A percentile compares a stretch with the other conserved stretches of the same genome.
Evolutionary conservation across 352 stramenopile genomes (phyloP).

Genomic region (Hyaloperonospora brassicae): DNA sequence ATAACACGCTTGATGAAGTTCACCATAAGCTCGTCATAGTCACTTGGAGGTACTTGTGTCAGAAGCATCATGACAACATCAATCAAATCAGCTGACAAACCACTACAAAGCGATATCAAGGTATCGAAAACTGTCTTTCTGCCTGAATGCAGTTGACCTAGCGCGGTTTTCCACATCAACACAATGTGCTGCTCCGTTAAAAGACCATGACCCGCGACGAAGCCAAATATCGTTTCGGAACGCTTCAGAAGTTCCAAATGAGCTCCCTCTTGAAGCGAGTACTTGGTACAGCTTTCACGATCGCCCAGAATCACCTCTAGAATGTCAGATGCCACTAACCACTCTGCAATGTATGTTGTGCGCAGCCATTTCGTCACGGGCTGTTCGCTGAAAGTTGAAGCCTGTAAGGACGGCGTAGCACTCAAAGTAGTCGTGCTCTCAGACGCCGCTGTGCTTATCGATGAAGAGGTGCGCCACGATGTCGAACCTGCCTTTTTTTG

Average conservation of each 20-base stretch:
- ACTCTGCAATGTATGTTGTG: conserved; percentile 68
- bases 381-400: conserved; percentile 20
- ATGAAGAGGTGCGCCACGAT: conserved; percentile 33
- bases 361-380: conserved; percentile 62
- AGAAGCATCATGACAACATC: conserved; percentile 68
- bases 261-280: conserved; percentile 61
- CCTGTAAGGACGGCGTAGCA: conserved; percentile 19
- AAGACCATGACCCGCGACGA: conserved; percentile 44
- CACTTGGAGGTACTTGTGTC: conserved; percentile 54
- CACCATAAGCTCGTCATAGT: conserved; percentile 73
- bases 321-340: conserved; percentile 67
- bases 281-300: conserved; percentile 51
- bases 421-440: conserved; percentile 23
- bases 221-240: conserved; percentile 60
- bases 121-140: conserved; percentile 70
- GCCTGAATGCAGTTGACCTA: conserved; percentile 58
- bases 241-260: conserved; percentile 81
- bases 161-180: conserved; percentile 66
- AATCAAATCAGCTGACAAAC: conserved; percentile 64
- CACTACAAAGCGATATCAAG: conserved; percentile 51
- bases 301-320: conserved; percentile 79
- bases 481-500: conserved; percentile 60
- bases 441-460: conserved; percentile 23
- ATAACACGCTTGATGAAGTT: conserved; percentile 77
- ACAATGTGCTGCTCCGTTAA: conserved; percentile 63